Conservation (phyloP, 2,329 filamentous ascomycete species). For the Akanthomyces dipterigenus region DNA sequence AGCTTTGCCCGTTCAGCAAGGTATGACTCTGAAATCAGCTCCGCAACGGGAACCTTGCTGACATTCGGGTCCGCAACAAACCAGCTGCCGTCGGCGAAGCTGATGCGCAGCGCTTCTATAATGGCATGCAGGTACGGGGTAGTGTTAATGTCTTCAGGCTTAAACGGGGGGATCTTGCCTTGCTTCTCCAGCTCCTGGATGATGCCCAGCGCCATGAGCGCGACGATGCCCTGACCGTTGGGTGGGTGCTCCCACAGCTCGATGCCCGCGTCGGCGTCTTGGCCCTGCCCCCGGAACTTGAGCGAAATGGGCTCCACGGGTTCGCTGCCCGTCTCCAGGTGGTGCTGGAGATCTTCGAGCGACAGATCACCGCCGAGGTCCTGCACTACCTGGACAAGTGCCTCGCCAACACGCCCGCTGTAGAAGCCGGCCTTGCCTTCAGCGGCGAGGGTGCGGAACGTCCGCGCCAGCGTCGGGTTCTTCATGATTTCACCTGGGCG, state of each 20-base stretch:
- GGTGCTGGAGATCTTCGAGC: conserved; percentile 72
- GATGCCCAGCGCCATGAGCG: conserved; percentile 89
- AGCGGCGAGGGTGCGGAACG: conserved; percentile 70
- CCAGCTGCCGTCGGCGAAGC: conserved; percentile 86
- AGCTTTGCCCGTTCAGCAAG: conserved; percentile 61
- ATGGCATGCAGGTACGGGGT: conserved; percentile 75
- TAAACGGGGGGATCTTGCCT: conserved; percentile 68
- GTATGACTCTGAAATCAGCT: conserved; percentile 66
- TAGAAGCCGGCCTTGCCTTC: conserved; percentile 92
- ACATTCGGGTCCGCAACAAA: conserved; percentile 80
- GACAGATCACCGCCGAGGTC: conserved; percentile 72
- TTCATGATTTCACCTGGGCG: conserved; percentile 80
- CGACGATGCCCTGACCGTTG: conserved; percentile 93
- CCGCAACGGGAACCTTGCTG: conserved; percentile 59
- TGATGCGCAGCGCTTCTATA: conserved; percentile 81
- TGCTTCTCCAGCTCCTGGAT: conserved; percentile 75
- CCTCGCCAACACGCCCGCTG: conserved; percentile 72
- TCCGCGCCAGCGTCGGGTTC: conserved; percentile 73
- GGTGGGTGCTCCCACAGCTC: conserved; percentile 96
- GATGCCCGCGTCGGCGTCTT: conserved; percentile 37
- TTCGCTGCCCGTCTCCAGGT: conserved; percentile 63
- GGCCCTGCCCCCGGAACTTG: conserved; percentile 61
- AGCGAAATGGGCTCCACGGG: conserved; percentile 80
- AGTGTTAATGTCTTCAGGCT: conserved; percentile 69
- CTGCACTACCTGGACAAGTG: conserved; percentile 69